These are phyloP conservation scores for Delonix regia DNA, from an alignment of 306 rosid species.

Conservation along the genomic window DNA sequence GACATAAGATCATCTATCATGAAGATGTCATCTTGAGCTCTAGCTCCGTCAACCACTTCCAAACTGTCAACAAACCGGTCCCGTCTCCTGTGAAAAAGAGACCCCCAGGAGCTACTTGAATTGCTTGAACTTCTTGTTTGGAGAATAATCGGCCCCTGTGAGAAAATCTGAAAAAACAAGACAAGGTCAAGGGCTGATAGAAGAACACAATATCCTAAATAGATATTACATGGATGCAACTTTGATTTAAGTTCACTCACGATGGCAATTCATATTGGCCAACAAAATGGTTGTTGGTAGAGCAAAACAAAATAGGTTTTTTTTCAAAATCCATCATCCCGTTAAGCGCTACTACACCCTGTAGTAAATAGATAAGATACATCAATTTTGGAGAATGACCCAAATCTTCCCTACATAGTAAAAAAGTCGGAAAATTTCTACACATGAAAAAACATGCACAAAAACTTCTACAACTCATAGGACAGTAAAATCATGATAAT, in stretches of 20 bases:
- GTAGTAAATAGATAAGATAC: not conserved
- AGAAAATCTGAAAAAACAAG: conserved; percentile 28
- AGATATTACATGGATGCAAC: not conserved
- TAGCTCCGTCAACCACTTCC: conserved; percentile 36
- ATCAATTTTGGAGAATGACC: not conserved
- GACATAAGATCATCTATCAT: not conserved
- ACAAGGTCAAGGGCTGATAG: no score
- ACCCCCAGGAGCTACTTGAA: conserved; percentile 36
- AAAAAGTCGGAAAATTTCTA: no score
- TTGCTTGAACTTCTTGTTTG: conserved; percentile 27
- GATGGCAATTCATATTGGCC: conserved; percentile 51
- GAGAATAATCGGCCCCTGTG: conserved; percentile 46
- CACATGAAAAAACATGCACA: no score
- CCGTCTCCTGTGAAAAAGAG: conserved; percentile 49
- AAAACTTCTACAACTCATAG: no score
- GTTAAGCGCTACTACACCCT: conserved; percentile 47
- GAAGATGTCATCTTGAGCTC: not conserved
- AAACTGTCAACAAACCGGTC: conserved; percentile 43
- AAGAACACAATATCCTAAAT: not conserved
- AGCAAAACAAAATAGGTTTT: conserved; percentile 44
- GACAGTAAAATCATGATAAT: not conserved
- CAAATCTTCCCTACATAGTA: no score
- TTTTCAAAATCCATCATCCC: conserved; percentile 41
- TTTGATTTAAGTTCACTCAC: conserved; percentile 34
- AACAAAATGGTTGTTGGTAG: conserved; percentile 46